Base-by-base conservation (phyloP, 192 early-diverging fungal genomes). In the Bifiguratus adelaidae region DNA sequence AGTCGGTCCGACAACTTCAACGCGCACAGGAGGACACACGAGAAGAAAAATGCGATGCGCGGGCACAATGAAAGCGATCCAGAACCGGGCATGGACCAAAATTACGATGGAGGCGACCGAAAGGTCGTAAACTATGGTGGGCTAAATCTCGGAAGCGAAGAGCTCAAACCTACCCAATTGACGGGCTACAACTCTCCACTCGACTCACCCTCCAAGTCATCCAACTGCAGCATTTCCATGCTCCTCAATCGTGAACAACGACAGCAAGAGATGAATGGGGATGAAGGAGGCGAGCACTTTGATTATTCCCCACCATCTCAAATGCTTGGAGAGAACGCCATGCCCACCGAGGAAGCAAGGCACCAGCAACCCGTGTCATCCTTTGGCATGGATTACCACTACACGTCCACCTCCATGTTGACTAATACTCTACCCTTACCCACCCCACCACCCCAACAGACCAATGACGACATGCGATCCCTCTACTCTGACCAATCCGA, bases 1-100 rank as follows among this genome's bases (percentile, higher is more conserved):
- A 83, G 80, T 46, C 75, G 83, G 47, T 83, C 82, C 19, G 82
- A 83, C 33, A 85, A 83, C 52, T 81, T 86, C 50, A 74, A 81
- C 11, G 80, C 83, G 25, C 86, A 89, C 58, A 71, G 70, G 37
- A 72, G 77, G 53, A 82, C 77, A 1, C 86, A 89, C 44, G n/a
- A n/a, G n/a, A 75, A 68, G 53, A 81, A 81, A 63, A 81, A 83
- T 62, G 60, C 72, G 3, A 23, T 66, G 15, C 55, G 58, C 32
- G 53, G 55, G 35, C 63, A 65, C 15, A 53, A 55, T 23, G 40
- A 44, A 16, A 51, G 40, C 22, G 30, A 53, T n/a, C 52, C 60
- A 2, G 55, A 63, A 12, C 54, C 50, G 15, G 47, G 55, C 23
- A 44, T 46, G 30, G 42, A n/a, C n/a, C n/a, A n/a, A 28, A 0